Base-by-base conservation (phyloP, 495 filamentous ascomycete genomes). In the Astrothelium macrocarpum region DNA sequence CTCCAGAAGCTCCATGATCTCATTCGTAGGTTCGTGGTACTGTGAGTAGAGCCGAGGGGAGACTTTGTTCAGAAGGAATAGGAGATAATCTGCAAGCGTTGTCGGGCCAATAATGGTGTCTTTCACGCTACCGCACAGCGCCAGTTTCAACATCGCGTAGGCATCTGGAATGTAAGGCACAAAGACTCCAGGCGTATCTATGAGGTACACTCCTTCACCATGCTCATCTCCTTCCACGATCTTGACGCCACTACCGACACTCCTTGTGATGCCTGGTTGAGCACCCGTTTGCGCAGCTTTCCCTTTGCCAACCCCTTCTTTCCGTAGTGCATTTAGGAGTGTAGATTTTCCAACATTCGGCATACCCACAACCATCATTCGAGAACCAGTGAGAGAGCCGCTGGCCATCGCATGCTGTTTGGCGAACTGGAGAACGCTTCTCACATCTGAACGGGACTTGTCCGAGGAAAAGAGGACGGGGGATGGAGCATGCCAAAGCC, bases 301-400 rank as follows among this genome's bases (percentile, higher is more conserved):
- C 42, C 84, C 81, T 64, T 87, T 84, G 20, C 79, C 74, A 63
- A 88, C 78, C 53, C 91, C 89, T 20, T 78, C 75, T 25, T 78
- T 81, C 11, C 95, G 87, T 43, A 98, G 79, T 31, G 87, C 81
- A 74, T 98, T 98, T 28, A 98, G 84, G 16, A 98, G 79, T 0
- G 93, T 90, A 26, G 90, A 95, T 75, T 98, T 91, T 1, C 88
- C 94, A 0, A 94, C 89, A 74, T 98, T 98, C 5, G 94, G 94
- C 93, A 98, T 97, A 31, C 94, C 94, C 20, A 97, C 91, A 0
- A 97, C 83, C 72, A 98, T 80, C 61, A 90, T 82, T 29, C 91
- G 85, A 61, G 88, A 83, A 1, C 91, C 90, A 7, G 82, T 82
- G 9, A 91, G 73, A 34, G 80, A 82, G 66, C 83, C 74, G 2